Conservation (phyloP, 1,139 yeast species). For the Saccharomyces pastorianus region DNA sequence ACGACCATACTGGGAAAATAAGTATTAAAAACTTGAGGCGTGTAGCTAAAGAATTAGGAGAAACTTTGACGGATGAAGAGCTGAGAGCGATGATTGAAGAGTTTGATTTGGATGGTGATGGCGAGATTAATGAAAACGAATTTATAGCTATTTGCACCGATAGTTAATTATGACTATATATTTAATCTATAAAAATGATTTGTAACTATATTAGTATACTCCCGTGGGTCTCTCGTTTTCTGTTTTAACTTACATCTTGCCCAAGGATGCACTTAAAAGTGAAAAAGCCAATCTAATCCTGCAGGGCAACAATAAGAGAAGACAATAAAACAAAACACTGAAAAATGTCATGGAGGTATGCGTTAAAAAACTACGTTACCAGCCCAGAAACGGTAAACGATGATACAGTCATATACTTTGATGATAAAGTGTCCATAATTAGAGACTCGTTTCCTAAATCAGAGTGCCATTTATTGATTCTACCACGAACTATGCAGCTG, state of each 20-base stretch:
- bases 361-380: slow-evolving; percentile 32
- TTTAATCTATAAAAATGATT: not conserved
- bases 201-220: slow-evolving; percentile 1
- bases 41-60: slow-evolving; percentile 90
- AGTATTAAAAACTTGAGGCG: slow-evolving; percentile 73
- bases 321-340: not conserved
- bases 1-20: slow-evolving; percentile 81
- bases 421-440: slow-evolving; percentile 49
- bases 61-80: slow-evolving; percentile 85
- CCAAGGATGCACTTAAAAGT: not conserved
- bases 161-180: slow-evolving; percentile 9
- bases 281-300: not conserved
- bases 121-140: slow-evolving; percentile 89
- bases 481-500: slow-evolving; percentile 43
- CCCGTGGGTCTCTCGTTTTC: slow-evolving; percentile 1
- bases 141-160: slow-evolving; percentile 86
- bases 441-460: slow-evolving; percentile 61
- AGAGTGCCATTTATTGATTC: slow-evolving; percentile 48
- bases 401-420: slow-evolving; percentile 35
- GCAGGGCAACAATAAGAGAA: not conserved
- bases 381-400: slow-evolving; percentile 31
- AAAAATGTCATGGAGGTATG: slow-evolving; percentile 28
- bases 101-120: slow-evolving; percentile 94
- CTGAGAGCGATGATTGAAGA: slow-evolving; percentile 95
- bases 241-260: not conserved